Evolutionary conservation across 306 rosid species (phyloP).

Genomic region (Cucurbita argyrosperma): DNA sequence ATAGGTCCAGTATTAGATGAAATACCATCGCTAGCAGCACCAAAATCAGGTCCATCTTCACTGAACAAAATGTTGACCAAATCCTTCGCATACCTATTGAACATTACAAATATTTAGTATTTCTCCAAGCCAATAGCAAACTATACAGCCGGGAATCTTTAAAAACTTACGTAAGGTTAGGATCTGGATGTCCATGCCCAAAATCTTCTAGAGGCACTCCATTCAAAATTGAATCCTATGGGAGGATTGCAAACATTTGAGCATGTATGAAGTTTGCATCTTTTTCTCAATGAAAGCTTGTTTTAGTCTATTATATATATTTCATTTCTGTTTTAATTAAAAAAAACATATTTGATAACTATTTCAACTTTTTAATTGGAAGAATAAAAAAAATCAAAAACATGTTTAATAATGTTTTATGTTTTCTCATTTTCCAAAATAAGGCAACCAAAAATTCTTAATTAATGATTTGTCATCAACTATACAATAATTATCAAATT

Average conservation of each 20-base stretch:
- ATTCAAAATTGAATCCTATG: conserved; percentile 73
- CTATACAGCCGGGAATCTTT: conserved; percentile 4
- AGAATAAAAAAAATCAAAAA: too few relatives aligned
- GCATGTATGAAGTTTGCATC: background rate
- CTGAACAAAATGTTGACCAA: conserved; percentile 61
- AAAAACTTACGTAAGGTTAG: conserved; percentile 79
- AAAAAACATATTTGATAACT: background rate
- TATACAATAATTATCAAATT: background rate
- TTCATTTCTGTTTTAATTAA: background rate
- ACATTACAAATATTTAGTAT: conserved; percentile 11
- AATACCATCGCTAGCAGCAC: conserved; percentile 98
- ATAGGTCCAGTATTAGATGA: background rate
- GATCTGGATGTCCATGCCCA: conserved; percentile 98
- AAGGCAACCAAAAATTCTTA: background rate
- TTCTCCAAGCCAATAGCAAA: background rate
- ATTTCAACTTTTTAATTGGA: background rate
- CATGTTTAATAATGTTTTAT: background rate
- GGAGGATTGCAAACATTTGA: conserved; percentile 16
- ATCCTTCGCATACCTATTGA: conserved; percentile 83
- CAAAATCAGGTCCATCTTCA: conserved; percentile 85
- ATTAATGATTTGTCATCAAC: background rate
- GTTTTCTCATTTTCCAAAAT: background rate
- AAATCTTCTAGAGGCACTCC: conserved; percentile 94
- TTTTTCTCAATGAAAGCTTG: background rate
- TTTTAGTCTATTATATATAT: background rate